Conservation (phyloP, 169 alveolate species). For the Cryptosporidium muris region DNA sequence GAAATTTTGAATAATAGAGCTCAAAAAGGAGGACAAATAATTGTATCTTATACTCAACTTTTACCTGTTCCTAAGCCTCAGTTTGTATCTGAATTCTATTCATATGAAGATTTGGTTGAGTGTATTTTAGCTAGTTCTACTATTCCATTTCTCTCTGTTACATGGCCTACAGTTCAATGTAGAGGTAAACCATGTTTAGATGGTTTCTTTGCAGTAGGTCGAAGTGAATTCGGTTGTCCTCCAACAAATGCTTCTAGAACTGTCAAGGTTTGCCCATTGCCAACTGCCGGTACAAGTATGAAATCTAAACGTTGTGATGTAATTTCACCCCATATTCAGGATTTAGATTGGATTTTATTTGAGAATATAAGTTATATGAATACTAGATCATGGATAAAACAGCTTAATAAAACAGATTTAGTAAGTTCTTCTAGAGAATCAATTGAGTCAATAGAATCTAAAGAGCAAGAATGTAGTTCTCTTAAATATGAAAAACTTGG, state of each 20-base stretch:
- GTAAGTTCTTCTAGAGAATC: neutral
- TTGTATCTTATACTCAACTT: slow-evolving; percentile 54
- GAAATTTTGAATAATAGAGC: slow-evolving; percentile 49
- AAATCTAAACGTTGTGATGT: slow-evolving; percentile 58
- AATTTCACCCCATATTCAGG: slow-evolving; percentile 59
- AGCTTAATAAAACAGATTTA: neutral
- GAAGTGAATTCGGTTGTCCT: slow-evolving; percentile 64
- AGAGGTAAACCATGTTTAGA: slow-evolving; percentile 66
- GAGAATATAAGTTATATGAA: neutral
- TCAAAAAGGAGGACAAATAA: slow-evolving; percentile 63
- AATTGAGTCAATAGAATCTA: neutral
- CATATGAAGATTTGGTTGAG: slow-evolving; percentile 58
- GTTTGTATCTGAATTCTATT: slow-evolving; percentile 58
- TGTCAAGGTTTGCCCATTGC: slow-evolving; percentile 69
- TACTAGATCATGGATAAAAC: slow-evolving; percentile 49
- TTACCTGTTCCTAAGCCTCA: slow-evolving; percentile 67
- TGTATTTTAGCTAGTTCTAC: slow-evolving; percentile 68
- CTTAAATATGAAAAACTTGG: neutral
- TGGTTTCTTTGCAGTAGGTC: slow-evolving; percentile 69
- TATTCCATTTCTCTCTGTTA: slow-evolving; percentile 63
- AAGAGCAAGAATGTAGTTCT: neutral
- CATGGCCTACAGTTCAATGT: slow-evolving; percentile 66
- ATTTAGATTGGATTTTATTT: slow-evolving; percentile 46
- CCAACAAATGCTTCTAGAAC: slow-evolving; percentile 68
- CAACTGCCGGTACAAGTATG: slow-evolving; percentile 66